A percentile compares a stretch with the other conserved stretches of the same genome.
These are phyloP conservation scores for Lactifluus echinatus DNA, from an alignment of 768 basidiomycete genomes.

Conservation along the genomic window DNA sequence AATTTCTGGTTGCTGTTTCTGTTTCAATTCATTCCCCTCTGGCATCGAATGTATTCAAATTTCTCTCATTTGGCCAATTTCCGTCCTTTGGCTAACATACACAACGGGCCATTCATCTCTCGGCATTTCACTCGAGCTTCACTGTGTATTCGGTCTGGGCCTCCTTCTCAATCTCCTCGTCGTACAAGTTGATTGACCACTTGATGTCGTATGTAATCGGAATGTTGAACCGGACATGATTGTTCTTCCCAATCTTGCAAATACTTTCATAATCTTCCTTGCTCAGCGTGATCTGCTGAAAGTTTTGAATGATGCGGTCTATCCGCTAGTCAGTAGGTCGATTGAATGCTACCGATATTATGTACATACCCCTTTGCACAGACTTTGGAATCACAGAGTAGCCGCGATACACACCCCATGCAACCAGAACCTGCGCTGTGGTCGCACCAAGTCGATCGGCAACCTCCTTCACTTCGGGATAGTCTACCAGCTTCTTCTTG, in stretches of 20 bases:
- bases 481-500: slow-evolving; percentile 59
- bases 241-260: slow-evolving; percentile 39
- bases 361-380: slow-evolving; percentile 43
- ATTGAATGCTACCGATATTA: background rate
- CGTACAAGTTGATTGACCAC: slow-evolving; percentile 72
- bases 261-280: slow-evolving; percentile 60
- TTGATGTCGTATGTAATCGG: slow-evolving; percentile 48
- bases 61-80: too few relatives aligned
- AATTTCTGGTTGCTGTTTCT: too few relatives aligned
- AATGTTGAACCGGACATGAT: slow-evolving; percentile 51
- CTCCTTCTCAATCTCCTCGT: slow-evolving; percentile 45
- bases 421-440: slow-evolving; percentile 74
- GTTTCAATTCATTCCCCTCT: too few relatives aligned
- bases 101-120: too few relatives aligned
- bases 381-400: slow-evolving; percentile 82
- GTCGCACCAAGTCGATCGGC: slow-evolving; percentile 56
- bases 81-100: too few relatives aligned
- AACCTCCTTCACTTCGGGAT: slow-evolving; percentile 50
- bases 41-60: too few relatives aligned
- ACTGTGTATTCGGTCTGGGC: background rate
- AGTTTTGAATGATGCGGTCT: slow-evolving; percentile 68
- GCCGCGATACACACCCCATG: slow-evolving; percentile 70
- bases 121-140: slow-evolving; percentile 3
- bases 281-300: slow-evolving; percentile 61
- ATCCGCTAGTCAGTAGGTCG: background rate